Evolutionary conservation across 2,329 filamentous ascomycete genomes (phyloP), one percentile per base, ranked within the genome.

Genomic region (Fusarium abutilonis): DNA sequence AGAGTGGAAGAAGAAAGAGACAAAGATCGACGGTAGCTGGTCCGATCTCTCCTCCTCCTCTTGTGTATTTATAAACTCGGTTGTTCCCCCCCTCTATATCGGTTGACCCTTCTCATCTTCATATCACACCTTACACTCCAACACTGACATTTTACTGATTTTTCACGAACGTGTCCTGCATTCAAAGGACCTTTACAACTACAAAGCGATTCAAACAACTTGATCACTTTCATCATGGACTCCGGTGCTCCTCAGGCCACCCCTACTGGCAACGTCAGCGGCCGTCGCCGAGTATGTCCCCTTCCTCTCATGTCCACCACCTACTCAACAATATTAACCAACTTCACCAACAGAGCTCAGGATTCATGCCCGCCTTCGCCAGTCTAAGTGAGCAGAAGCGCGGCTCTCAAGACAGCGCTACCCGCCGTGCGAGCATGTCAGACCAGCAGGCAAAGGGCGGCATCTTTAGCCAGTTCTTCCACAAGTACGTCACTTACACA

Each of bases 391-490:
- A 80, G 59, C 79, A 82, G 53, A 86, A 85, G 73, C 80, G 82
- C 46, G 70, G 79, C 49, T 72, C 73, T 17, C 75, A 74, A 42
- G 77, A 80, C 54, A 78, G 80, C 21, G 65, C 55, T 3, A 79
- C 80, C n/a, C 80, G 84, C 13, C 82, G 84, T 6, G 79, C 82
- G 68, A 85, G 83, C 68, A 75, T 86, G 65, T 78, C 77, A 28
- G 84, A 87, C 54, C 84, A 86, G 70, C 78, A 79, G 56, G 77
- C 77, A 13, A 73, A 77, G 45, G 70, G 78, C 1, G 83, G 83
- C 36, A 74, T 86, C 60, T 75, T 86, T 47, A 82, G 81, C 50
- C 77, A 80, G 60, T 79, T 86, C 76, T 87, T 85, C 81, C 79
- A 85, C 65, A 85, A 80, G 84, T 86, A 73, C 49, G 82, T 69